phyloP scores from a whole-genome alignment of 2,329 filamentous ascomycete genomes.

The Apiospora sp. region DNA sequence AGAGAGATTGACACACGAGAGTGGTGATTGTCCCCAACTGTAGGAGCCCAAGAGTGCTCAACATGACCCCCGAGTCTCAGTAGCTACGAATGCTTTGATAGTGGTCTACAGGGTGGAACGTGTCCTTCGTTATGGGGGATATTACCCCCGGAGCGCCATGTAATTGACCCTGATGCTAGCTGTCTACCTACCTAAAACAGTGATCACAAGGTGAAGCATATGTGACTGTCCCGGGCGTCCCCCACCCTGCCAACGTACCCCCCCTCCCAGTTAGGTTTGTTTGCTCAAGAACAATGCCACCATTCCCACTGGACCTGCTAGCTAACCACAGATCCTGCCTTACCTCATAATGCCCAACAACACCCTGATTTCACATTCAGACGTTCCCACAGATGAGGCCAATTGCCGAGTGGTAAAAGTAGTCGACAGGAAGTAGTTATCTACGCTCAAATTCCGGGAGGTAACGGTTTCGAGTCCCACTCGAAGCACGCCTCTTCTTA shows the following conservation, averaged over 20 bases:
- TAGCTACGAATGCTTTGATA: no score
- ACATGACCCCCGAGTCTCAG: no score
- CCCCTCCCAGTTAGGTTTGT: background rate
- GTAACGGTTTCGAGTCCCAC: background rate
- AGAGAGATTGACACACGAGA: no score
- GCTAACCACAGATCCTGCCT: background rate
- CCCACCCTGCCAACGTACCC: background rate
- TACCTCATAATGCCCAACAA: background rate
- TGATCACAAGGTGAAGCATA: background rate
- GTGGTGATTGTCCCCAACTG: no score
- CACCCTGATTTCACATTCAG: background rate
- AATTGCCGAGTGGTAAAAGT: constrained; percentile 1
- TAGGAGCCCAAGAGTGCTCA: no score
- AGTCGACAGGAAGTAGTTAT: background rate
- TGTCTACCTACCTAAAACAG: background rate
- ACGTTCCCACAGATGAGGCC: background rate
- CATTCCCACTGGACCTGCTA: background rate
- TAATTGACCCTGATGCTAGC: no score
- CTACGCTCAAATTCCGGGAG: background rate
- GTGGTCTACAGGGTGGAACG: no score
- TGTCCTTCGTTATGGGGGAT: no score
- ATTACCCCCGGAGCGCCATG: no score
- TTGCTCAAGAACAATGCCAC: background rate
- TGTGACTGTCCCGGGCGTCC: background rate
- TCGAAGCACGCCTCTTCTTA: constrained; percentile 1